Conservation (phyloP, 2,329 filamentous ascomycete genomes). For the Trichoderma citrinoviride region DNA sequence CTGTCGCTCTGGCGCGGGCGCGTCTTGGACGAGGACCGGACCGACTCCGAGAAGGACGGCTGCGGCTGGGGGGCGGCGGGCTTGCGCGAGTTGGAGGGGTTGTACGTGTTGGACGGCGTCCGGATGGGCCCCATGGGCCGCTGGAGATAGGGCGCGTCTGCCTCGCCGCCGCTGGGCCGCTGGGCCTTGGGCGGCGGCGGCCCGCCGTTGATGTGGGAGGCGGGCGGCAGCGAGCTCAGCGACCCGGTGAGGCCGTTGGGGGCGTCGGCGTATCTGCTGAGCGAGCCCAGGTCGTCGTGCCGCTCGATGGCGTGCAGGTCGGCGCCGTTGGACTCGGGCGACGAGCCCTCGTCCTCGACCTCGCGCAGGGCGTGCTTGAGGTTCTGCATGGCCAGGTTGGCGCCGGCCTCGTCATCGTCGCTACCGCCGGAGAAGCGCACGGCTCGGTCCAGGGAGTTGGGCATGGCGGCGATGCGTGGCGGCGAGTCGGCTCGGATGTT, state of each 20-base stretch:
- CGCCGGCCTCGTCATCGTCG: constrained; percentile 35
- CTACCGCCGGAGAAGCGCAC: constrained; percentile 54
- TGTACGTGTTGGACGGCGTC: constrained; percentile 78
- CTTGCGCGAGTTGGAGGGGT: constrained; percentile 61
- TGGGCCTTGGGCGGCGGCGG: constrained; percentile 37
- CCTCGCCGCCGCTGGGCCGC: constrained; percentile 32
- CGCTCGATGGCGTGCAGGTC: constrained; percentile 48
- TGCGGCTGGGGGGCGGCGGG: constrained; percentile 41
- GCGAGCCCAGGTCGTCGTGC: constrained; percentile 48
- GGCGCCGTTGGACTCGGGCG: constrained; percentile 35
- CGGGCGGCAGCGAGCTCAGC: constrained; percentile 43
- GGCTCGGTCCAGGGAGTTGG: constrained; percentile 53
- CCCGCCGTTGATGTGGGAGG: constrained; percentile 42
- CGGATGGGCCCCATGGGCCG: constrained; percentile 67
- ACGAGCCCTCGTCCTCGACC: constrained; percentile 31
- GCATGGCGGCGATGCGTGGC: constrained; percentile 30
- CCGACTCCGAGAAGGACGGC: constrained; percentile 43
- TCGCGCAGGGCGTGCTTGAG: constrained; percentile 35
- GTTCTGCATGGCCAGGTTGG: constrained; percentile 40
- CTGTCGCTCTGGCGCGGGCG: constrained; percentile 47
- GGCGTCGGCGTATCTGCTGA: constrained; percentile 45
- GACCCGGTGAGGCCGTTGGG: constrained; percentile 40
- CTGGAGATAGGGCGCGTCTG: constrained; percentile 47
- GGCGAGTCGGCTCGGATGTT: neutral
- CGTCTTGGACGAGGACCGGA: constrained; percentile 54